A percentile compares a stretch with the other conserved stretches of the same genome.
phyloP scores from a whole-genome alignment of 306 rosid genomes.

The Quercus aquifolioides region DNA sequence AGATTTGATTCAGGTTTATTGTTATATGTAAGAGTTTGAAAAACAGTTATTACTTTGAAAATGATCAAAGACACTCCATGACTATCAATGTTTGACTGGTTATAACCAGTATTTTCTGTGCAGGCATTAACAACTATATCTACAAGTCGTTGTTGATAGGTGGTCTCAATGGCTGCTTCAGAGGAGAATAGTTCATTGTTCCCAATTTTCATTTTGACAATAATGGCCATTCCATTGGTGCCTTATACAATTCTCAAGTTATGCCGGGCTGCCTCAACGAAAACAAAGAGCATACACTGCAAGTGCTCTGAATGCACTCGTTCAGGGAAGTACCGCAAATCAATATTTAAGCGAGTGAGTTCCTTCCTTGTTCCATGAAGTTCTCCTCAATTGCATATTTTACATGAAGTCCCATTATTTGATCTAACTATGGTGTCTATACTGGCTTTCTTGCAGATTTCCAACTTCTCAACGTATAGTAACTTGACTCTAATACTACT shows the following conservation, averaged over 20 bases:
- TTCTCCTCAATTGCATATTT: background rate
- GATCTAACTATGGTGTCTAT: background rate
- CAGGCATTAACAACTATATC: slow-evolving; percentile 28
- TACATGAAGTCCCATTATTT: background rate
- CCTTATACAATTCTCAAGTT: slow-evolving; percentile 85
- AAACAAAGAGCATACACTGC: slow-evolving; percentile 87
- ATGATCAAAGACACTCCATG: background rate
- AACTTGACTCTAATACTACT: slow-evolving; percentile 78
- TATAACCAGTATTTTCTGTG: background rate
- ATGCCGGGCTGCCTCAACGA: slow-evolving; percentile 71
- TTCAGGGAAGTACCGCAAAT: slow-evolving; percentile 87
- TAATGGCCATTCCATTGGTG: slow-evolving; percentile 89
- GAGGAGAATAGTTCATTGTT: slow-evolving; percentile 89
- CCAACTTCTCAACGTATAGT: slow-evolving; percentile 73
- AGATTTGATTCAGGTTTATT: too few species aligned
- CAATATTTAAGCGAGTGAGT: slow-evolving; percentile 78
- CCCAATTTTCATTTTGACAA: slow-evolving; percentile 91
- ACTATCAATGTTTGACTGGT: background rate
- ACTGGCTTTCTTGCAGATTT: slow-evolving; percentile 65
- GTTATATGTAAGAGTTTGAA: too few species aligned
- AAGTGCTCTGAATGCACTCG: slow-evolving; percentile 79
- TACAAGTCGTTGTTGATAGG: slow-evolving; percentile 26
- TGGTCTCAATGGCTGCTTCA: slow-evolving; percentile 70
- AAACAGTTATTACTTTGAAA: too few species aligned
- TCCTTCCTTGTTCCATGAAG: slow-evolving; percentile 2